These are phyloP conservation scores for Austroboletus eburneus DNA, from an alignment of 768 basidiomycete genomes.

Conservation along the genomic window DNA sequence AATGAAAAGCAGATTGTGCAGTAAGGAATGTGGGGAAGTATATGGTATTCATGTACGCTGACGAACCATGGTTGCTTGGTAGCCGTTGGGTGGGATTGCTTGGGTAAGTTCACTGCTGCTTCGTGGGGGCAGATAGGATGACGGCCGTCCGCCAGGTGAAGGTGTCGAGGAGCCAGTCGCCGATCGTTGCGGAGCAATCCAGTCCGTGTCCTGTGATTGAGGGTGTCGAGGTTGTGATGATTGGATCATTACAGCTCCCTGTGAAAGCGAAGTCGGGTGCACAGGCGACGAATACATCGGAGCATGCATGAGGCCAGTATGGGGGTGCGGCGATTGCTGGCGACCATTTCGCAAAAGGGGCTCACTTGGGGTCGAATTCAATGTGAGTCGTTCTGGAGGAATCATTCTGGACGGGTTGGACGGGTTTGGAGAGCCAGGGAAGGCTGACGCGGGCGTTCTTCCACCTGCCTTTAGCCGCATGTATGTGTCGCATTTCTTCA, in stretches of 20 bases:
- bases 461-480: conserved; percentile 65
- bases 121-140: conserved; percentile 47
- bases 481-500: conserved; percentile 94
- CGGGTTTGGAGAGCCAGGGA: conserved; percentile 25
- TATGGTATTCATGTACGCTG: conserved; percentile 41
- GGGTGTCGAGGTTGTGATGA: conserved; percentile 37
- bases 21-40: conserved; percentile 14
- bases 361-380: conserved; percentile 38
- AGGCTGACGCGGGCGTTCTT: conserved; percentile 38
- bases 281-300: conserved; percentile 43
- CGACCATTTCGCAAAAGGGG: conserved; percentile 36
- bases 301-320: conserved; percentile 37
- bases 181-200: conserved; percentile 36
- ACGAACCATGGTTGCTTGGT: conserved; percentile 43
- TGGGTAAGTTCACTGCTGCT: conserved; percentile 42
- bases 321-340: conserved; percentile 38
- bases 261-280: conserved; percentile 44
- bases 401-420: conserved; percentile 23
- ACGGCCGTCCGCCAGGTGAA: conserved; percentile 42
- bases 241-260: conserved; percentile 42
- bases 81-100: conserved; percentile 39
- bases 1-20: conserved; percentile 20
- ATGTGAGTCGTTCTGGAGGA: conserved; percentile 45
- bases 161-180: conserved; percentile 31
- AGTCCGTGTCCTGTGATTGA: conserved; percentile 44